Base-by-base conservation (phyloP, 1,139 yeast genomes). In the Nakaseomyces sp. region DNA sequence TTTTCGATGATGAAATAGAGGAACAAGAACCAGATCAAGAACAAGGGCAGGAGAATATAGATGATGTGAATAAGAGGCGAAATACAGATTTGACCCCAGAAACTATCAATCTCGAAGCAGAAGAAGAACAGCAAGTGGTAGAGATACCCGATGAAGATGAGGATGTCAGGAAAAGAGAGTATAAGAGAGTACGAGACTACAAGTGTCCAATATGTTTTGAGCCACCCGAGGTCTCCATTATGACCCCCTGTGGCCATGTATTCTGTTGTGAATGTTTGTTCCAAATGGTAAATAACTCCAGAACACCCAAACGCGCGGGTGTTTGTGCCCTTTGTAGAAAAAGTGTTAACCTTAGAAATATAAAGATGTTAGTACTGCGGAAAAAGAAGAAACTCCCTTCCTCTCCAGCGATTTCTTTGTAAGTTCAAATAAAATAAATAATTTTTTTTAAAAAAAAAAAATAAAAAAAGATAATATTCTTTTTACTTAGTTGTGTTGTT, bases 161-260 rank as follows among this genome's bases (percentile, higher is more conserved):
- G 31, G 30, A 15, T 6, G 37, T 36, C 13, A 37, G 37, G 24
- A 46, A 48, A 33, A 36, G 25, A 6, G 48, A 47, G 12, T 51
- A 51, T 24, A 56, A 61, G 24, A 54, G 60, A 10, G 50, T 69
- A 13, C 60, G 57, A 26, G 67, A 65, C 9, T 70, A 68, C 6
- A 60, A 57, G 16, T 76, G 79, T 54, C 76, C 77, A 0, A 71
- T 76, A 17, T 76, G 81, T 46, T 70, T 75, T 53, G 80, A 75
- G 10, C 67, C 70, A 8, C 76, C 77, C 2, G 68, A 64, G 15
- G 54, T 61, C 8, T 69, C 78, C 1, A 65, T 70, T 18, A 70
- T 71, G 20, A 66, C 76, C 3, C 72, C 73, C 0, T 76, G 81
- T 58, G 81, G 80, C 0, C 81, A 76, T 56, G 60, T 73, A 6